A percentile compares a stretch with the other conserved stretches of the same genome.
phyloP scores from a whole-genome alignment of 1,139 yeast species.

The Pichia cactophila region DNA sequence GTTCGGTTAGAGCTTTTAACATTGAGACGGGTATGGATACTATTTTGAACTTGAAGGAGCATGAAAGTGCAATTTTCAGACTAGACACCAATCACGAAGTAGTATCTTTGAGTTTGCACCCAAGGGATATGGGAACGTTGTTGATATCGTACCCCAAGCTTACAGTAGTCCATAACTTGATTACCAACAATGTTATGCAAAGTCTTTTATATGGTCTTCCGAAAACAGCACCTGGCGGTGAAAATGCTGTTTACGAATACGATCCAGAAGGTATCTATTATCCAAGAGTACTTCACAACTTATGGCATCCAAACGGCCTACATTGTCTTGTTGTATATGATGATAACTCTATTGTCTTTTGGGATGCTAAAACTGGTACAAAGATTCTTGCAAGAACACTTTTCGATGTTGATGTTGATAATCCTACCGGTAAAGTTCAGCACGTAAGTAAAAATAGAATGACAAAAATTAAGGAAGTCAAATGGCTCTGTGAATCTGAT shows the following conservation, averaged over 20 bases:
- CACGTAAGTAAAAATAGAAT: conserved; percentile 25
- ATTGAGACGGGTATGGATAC: conserved; percentile 69
- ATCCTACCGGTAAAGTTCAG: conserved; percentile 30
- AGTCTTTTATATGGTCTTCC: conserved; percentile 54
- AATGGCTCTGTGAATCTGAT: conserved; percentile 73
- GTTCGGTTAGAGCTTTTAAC: conserved; percentile 68
- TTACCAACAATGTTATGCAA: conserved; percentile 49
- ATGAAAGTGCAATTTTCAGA: conserved; percentile 54
- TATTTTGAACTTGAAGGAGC: conserved; percentile 60
- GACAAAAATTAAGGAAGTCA: conserved; percentile 37
- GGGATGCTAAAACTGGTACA: conserved; percentile 81
- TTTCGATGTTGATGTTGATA: conserved; percentile 57
- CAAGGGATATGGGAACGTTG: conserved; percentile 77
- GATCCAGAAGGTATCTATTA: conserved; percentile 27
- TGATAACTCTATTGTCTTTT: conserved; percentile 80
- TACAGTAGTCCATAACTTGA: conserved; percentile 63
- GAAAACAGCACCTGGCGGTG: conserved; percentile 59
- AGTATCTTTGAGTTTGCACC: conserved; percentile 66
- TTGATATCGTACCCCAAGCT: conserved; percentile 66
- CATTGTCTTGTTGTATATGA: conserved; percentile 72
- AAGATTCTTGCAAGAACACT: conserved; percentile 68
- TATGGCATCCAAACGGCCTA: conserved; percentile 90
- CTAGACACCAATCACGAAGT: conserved; percentile 53
- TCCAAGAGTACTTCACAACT: conserved; percentile 51
- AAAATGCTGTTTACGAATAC: conserved; percentile 37